Evolutionary conservation across 2,329 filamentous ascomycete species (phyloP).

Genomic region (Paecilomyces variotii): DNA sequence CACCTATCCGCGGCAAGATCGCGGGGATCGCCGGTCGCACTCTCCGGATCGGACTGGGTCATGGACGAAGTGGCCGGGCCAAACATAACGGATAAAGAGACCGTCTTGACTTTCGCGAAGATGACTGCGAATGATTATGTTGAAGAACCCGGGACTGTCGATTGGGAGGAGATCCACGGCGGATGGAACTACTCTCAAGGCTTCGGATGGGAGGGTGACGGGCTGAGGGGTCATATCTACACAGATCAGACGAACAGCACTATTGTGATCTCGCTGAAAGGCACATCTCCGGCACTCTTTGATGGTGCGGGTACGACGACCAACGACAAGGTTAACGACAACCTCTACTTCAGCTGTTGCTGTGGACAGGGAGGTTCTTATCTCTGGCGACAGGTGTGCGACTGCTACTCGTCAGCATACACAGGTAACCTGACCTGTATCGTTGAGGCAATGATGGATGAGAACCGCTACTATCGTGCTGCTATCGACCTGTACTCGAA

Average conservation of each 20-base stretch:
- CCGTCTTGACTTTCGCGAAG: constrained; percentile 72
- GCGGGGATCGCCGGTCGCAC: constrained; percentile 57
- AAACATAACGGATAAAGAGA: constrained; percentile 77
- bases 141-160: constrained; percentile 57
- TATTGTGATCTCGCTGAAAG: constrained; percentile 86
- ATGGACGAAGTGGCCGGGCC: constrained; percentile 70
- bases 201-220: constrained; percentile 89
- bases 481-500: constrained; percentile 87
- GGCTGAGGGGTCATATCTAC: constrained; percentile 85
- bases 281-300: constrained; percentile 81
- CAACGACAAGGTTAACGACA: constrained; percentile 96
- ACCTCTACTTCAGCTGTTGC: constrained; percentile 96
- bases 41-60: constrained; percentile 72
- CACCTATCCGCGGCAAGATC: constrained; percentile 66
- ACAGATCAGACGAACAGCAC: constrained; percentile 79
- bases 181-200: constrained; percentile 79
- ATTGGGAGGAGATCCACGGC: constrained; percentile 75
- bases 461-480: constrained; percentile 87
- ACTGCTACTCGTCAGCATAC: constrained; percentile 81
- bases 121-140: constrained; percentile 91
- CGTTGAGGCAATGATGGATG: constrained; percentile 61
- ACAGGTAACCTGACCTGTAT: constrained; percentile 91
- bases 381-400: constrained; percentile 85
- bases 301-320: constrained; percentile 96
- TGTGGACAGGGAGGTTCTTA: constrained; percentile 88